phyloP scores from a whole-genome alignment of 495 filamentous ascomycete genomes.

The Gamarada debralockiae region DNA sequence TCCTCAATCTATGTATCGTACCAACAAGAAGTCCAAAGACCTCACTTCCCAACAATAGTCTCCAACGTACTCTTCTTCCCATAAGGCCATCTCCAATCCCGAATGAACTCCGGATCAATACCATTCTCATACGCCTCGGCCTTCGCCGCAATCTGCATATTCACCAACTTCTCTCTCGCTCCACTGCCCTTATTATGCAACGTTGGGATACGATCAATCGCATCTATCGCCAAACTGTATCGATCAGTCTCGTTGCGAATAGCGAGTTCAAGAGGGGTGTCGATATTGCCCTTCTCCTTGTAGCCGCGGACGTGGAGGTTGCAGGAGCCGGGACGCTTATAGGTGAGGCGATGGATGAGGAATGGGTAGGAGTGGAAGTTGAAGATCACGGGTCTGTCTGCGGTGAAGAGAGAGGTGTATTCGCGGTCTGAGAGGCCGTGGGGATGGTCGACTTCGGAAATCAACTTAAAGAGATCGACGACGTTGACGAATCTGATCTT shows the following conservation, averaged over 20 bases:
- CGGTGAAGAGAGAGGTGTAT: constrained; percentile 63
- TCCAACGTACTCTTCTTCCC: constrained; percentile 8
- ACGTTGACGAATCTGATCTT: constrained; percentile 74
- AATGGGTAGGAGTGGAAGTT: constrained; percentile 79
- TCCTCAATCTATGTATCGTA: no score
- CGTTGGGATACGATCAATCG: constrained; percentile 57
- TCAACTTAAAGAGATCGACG: constrained; percentile 71
- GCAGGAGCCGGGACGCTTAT: constrained; percentile 58
- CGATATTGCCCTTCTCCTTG: constrained; percentile 75
- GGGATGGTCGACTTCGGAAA: constrained; percentile 58
- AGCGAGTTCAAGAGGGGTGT: constrained; percentile 69
- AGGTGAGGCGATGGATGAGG: constrained; percentile 68
- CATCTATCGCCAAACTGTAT: constrained; percentile 67
- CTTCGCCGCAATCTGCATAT: constrained; percentile 52
- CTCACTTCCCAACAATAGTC: no score
- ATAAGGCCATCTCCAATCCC: constrained; percentile 60
- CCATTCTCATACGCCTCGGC: constrained; percentile 60
- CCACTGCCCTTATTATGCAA: constrained; percentile 54
- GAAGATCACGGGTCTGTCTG: constrained; percentile 66
- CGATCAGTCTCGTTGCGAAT: constrained; percentile 69
- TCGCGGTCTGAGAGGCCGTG: constrained; percentile 61
- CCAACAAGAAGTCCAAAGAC: no score
- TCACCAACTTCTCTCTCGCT: constrained; percentile 56
- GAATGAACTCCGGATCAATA: constrained; percentile 60
- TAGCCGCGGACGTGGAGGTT: constrained; percentile 70